A percentile compares a stretch with the other conserved stretches of the same genome.
phyloP scores from a whole-genome alignment of 495 filamentous ascomycete species.

The Lindgomyces ingoldianus region DNA sequence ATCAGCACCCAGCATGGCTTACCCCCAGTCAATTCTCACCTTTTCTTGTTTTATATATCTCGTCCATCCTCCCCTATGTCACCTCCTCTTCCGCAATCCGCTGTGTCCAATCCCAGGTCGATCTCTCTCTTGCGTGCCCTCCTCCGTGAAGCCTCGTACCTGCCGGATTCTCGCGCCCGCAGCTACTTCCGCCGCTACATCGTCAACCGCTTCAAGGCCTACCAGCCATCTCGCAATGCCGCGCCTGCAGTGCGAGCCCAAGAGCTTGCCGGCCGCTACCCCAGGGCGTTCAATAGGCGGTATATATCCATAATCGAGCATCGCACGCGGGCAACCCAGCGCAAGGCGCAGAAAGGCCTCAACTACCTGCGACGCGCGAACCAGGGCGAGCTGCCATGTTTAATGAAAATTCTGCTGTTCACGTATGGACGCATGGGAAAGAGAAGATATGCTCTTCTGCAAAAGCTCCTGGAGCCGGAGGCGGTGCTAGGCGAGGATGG shows the following conservation, averaged over 20 bases:
- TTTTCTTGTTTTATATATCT: background rate
- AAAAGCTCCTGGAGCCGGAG: slow-evolving; percentile 49
- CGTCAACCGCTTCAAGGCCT: slow-evolving; percentile 58
- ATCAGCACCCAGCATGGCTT: background rate
- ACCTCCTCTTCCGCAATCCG: slow-evolving; percentile 3
- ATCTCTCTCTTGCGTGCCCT: slow-evolving; percentile 70
- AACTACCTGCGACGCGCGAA: slow-evolving; percentile 59
- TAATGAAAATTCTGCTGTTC: slow-evolving; percentile 63
- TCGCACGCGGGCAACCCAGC: slow-evolving; percentile 19
- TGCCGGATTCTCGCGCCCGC: slow-evolving; percentile 72
- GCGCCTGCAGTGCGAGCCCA: background rate
- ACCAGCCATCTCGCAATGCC: slow-evolving; percentile 34
- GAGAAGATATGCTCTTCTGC: slow-evolving; percentile 63
- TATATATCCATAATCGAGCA: slow-evolving; percentile 5
- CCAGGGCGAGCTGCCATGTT: slow-evolving; percentile 60
- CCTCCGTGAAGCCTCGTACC: slow-evolving; percentile 81
- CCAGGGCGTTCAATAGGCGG: slow-evolving; percentile 1
- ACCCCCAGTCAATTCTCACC: background rate
- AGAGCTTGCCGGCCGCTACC: background rate
- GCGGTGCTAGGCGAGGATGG: slow-evolving; percentile 22
- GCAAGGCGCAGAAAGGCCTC: slow-evolving; percentile 43
- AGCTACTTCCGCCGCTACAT: slow-evolving; percentile 60
- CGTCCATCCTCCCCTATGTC: slow-evolving; percentile 8
- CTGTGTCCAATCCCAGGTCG: slow-evolving; percentile 8
- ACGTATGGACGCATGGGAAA: slow-evolving; percentile 76